phyloP scores from a whole-genome alignment of 192 early-diverging fungal genomes.

The Backusella macrospora region DNA sequence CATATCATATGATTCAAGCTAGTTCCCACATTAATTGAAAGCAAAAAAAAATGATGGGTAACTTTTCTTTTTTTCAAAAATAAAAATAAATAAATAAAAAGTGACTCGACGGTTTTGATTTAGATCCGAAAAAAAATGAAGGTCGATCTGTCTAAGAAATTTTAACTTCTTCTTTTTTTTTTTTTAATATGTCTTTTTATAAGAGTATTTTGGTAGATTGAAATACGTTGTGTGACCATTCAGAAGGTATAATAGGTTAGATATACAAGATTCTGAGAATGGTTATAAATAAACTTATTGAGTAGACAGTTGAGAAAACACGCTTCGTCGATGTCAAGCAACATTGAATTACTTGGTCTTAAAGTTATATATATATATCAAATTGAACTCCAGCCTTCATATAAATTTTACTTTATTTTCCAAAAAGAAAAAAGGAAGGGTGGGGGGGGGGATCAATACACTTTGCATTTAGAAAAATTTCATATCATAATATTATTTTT shows the following conservation, averaged over 20 bases:
- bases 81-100: neutral
- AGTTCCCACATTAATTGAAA: neutral
- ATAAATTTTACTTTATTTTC: neutral
- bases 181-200: too few relatives aligned
- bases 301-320: neutral
- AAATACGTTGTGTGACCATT: neutral
- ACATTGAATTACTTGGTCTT: neutral
- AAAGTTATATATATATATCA: neutral
- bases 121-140: too few relatives aligned
- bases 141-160: too few relatives aligned
- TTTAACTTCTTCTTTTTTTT: too few relatives aligned
- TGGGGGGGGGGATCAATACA: too few relatives aligned
- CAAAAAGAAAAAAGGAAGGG: neutral
- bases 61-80: neutral
- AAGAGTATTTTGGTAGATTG: too few relatives aligned
- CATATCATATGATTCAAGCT: conserved; percentile 2
- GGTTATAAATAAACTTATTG: conserved; percentile 5
- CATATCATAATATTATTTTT: neutral
- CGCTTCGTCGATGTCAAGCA: neutral
- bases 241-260: neutral
- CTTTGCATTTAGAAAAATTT: too few relatives aligned
- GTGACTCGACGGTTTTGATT: neutral
- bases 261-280: neutral
- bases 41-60: neutral
- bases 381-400: neutral